Percentiles rank a stretch among this genome's conserved stretches.
Evolutionary conservation across 2,329 filamentous ascomycete species (phyloP).

Genomic region (Ampelomyces quisqualis): DNA sequence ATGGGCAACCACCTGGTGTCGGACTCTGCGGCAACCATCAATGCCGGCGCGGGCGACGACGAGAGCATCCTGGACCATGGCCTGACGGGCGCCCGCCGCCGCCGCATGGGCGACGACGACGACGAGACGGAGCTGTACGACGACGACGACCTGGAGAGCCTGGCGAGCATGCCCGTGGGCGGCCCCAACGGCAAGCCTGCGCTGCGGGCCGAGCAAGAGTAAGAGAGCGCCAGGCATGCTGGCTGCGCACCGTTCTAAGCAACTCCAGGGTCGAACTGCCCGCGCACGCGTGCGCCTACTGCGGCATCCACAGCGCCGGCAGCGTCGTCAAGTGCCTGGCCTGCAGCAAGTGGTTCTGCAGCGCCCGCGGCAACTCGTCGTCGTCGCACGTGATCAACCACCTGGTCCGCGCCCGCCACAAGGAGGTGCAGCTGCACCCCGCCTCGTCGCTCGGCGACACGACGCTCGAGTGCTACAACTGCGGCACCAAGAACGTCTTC

Average conservation of each 20-base stretch:
- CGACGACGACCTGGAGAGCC: slow-evolving; percentile 70
- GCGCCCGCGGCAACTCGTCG: slow-evolving; percentile 90
- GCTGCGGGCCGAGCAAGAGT: slow-evolving; percentile 65
- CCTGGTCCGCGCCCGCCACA: slow-evolving; percentile 93
- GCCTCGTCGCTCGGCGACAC: slow-evolving; percentile 92
- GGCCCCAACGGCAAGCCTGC: slow-evolving; percentile 63
- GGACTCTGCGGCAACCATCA: slow-evolving; percentile 82
- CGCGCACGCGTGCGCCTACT: slow-evolving; percentile 89
- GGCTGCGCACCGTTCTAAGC: slow-evolving; percentile 3
- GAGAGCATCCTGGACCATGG: slow-evolving; percentile 75
- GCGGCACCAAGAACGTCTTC: slow-evolving; percentile 98
- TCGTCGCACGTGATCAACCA: slow-evolving; percentile 99
- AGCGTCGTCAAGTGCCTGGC: slow-evolving; percentile 94
- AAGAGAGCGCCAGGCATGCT: not conserved
- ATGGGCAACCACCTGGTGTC: slow-evolving; percentile 84
- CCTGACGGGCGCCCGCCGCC: slow-evolving; percentile 57
- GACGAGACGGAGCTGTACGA: slow-evolving; percentile 86
- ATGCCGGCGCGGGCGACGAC: slow-evolving; percentile 83
- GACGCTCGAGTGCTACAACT: slow-evolving; percentile 97
- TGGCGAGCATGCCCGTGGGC: slow-evolving; percentile 79
- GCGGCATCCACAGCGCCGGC: slow-evolving; percentile 92
- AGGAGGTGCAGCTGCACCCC: slow-evolving; percentile 96
- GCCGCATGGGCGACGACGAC: slow-evolving; percentile 67
- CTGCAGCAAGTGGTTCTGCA: slow-evolving; percentile 99
- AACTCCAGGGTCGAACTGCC: slow-evolving; percentile 65